phyloP scores from a whole-genome alignment of 176 grass and related monocot genomes.

The Paspalum notatum region DNA sequence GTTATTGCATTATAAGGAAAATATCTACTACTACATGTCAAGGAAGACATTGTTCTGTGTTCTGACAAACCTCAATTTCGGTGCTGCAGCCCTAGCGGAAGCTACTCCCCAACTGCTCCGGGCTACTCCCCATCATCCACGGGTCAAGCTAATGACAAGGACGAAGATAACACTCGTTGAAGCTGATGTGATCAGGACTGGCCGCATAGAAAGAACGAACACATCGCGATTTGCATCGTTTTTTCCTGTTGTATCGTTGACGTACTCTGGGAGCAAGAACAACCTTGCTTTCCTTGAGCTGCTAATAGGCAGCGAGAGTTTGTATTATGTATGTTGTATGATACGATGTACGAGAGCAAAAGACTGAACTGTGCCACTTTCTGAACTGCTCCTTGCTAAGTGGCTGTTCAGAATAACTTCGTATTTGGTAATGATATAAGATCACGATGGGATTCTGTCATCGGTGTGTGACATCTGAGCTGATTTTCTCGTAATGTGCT shows the following conservation, averaged over 20 bases:
- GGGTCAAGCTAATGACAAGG: constrained; percentile 65
- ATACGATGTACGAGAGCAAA: neutral
- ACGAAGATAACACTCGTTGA: constrained; percentile 54
- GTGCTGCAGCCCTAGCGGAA: constrained; percentile 74
- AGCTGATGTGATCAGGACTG: neutral
- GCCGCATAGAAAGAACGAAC: neutral
- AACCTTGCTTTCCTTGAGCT: constrained; percentile 9
- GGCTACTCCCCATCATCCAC: constrained; percentile 85
- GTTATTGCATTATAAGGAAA: neutral
- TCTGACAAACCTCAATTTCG: constrained; percentile 3
- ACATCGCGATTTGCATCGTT: neutral
- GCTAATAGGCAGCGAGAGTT: constrained; percentile 35
- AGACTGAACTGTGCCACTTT: constrained; percentile 17
- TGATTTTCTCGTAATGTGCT: too few relatives aligned
- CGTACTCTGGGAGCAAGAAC: neutral
- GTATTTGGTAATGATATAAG: neutral
- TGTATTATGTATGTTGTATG: neutral
- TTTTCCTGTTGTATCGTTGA: neutral
- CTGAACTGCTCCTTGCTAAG: neutral
- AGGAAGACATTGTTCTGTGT: neutral
- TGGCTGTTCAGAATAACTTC: neutral
- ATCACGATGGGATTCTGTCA: neutral
- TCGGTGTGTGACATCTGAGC: neutral
- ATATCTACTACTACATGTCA: neutral
- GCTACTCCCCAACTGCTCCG: constrained; percentile 88